Base-by-base conservation (phyloP, 2,329 filamentous ascomycete species). In the Capronia americana region DNA sequence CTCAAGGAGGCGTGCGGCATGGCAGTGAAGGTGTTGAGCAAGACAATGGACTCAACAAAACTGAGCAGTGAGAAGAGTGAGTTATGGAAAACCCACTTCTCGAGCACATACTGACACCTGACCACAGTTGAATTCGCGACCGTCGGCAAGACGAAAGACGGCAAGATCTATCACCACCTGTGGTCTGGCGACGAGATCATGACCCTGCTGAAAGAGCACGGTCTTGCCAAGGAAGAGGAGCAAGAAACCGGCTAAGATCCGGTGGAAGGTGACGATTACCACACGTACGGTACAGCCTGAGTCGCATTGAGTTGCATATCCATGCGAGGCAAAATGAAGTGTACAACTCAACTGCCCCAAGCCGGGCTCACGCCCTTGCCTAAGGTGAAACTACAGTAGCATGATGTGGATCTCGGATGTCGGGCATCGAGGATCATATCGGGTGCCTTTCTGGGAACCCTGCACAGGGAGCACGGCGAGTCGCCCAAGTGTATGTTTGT, bases 1-100 rank as follows among this genome's bases (percentile, higher is more conserved):
- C 81, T 99, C 77, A 92, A 97, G 83, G 95, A 99, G 83, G 95
- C 96, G 4, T 99, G 95, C 79, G 93, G 91, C 62, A 90, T 97
- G 86, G 95, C 95, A 11, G 95, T 99, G 79, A 99, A 99, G 87
- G 95, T 99, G 70, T 83, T 99, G 72, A 98, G 95, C 87, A 99
- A 99, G 89, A 99, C 95, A 5, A 99, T 99, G 96, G 95, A 99
- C 80, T 97, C 93, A 63, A 98, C 94, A 62, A 99, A 97, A 86
- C 83, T 99, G 77, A 97, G 93, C 84, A 97, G 93, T 77, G 95
- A 99, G 86, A 99, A 99, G 88, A 97, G 93, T 97, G 83, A 80
- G 92, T 85, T 51, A 26, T 6, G n/a, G 23, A 51, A 10, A 72
- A 59, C 62, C 14, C 56, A 26, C 23, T 11, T 41, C 4, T 53